These are phyloP conservation scores for Amanita exitialis DNA, from an alignment of 768 basidiomycete species.

Conservation along the genomic window DNA sequence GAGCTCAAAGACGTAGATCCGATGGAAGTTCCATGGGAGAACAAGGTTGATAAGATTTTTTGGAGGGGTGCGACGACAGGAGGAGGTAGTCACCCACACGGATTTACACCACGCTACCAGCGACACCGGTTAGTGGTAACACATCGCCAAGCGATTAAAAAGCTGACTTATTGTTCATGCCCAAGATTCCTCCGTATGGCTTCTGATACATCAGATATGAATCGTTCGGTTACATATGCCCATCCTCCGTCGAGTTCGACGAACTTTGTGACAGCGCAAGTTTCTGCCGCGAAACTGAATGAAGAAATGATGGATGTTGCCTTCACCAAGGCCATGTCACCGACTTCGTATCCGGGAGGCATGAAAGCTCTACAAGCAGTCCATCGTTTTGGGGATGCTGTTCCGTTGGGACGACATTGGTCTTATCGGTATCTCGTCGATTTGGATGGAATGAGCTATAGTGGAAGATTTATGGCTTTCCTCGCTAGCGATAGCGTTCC, in stretches of 20 bases:
- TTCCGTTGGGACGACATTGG: conserved; percentile 83
- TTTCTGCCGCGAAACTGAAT: conserved; percentile 57
- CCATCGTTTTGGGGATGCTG: conserved; percentile 66
- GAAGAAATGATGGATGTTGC: conserved; percentile 78
- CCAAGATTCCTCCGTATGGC: conserved; percentile 66
- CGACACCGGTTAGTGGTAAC: conserved; percentile 54
- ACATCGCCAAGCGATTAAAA: not conserved
- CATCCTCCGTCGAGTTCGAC: conserved; percentile 48
- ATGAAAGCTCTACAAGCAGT: conserved; percentile 48
- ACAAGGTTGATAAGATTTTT: conserved; percentile 80
- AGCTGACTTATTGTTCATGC: conserved; percentile 9
- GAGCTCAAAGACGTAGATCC: conserved; percentile 69
- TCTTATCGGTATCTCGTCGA: conserved; percentile 88
- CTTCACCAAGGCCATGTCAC: conserved; percentile 71
- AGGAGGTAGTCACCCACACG: conserved; percentile 80
- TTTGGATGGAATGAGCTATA: conserved; percentile 93
- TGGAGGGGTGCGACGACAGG: conserved; percentile 97
- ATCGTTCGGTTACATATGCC: conserved; percentile 60
- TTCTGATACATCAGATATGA: conserved; percentile 39
- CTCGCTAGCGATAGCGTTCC: conserved; percentile 84
- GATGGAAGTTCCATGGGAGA: conserved; percentile 84
- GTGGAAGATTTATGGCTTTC: conserved; percentile 79
- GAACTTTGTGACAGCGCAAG: conserved; percentile 52
- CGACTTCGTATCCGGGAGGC: conserved; percentile 67
- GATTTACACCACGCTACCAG: conserved; percentile 77